Evolutionary conservation across 1,284 basidiomycete species (phyloP).

Genomic region (Fomitopsis schrenkii): DNA sequence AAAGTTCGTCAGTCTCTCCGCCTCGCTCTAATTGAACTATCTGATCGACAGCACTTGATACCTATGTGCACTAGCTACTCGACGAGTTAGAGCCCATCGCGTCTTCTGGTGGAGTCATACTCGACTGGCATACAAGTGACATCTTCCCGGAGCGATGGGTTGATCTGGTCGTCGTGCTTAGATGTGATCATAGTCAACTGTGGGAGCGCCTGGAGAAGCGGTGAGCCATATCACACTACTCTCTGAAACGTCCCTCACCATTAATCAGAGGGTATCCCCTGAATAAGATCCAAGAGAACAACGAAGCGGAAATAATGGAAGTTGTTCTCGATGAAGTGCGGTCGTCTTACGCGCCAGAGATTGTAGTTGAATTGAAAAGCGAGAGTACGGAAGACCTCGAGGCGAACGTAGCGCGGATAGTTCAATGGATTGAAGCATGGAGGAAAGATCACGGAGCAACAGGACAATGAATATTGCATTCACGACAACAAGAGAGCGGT

Average conservation of each 20-base stretch:
- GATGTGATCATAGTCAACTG: slow-evolving; percentile 85
- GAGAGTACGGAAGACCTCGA: slow-evolving; percentile 82
- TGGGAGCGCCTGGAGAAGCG: slow-evolving; percentile 94
- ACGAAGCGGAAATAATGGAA: slow-evolving; percentile 98
- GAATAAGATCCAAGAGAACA: slow-evolving; percentile 98
- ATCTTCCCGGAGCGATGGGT: slow-evolving; percentile 95
- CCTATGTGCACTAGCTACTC: slow-evolving; percentile 51
- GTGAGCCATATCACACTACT: slow-evolving; percentile 40
- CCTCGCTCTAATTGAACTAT: slow-evolving; percentile 8
- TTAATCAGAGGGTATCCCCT: slow-evolving; percentile 73
- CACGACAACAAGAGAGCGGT: neutral
- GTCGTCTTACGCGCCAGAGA: slow-evolving; percentile 79
- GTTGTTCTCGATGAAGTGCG: slow-evolving; percentile 88
- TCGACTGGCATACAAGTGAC: slow-evolving; percentile 98
- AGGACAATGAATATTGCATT: slow-evolving; percentile 7
- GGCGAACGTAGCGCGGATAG: slow-evolving; percentile 80
- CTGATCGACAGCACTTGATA: slow-evolving; percentile 11
- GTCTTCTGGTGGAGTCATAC: slow-evolving; percentile 73
- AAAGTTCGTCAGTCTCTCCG: slow-evolving; percentile 45
- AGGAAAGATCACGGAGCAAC: slow-evolving; percentile 40
- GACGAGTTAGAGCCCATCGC: slow-evolving; percentile 83
- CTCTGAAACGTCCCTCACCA: neutral
- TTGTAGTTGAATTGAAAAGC: slow-evolving; percentile 84
- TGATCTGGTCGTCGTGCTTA: slow-evolving; percentile 93
- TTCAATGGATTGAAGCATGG: slow-evolving; percentile 86